These are phyloP conservation scores for Tetrapisispora phaffii DNA, from an alignment of 805 yeast species.

Conservation along the genomic window DNA sequence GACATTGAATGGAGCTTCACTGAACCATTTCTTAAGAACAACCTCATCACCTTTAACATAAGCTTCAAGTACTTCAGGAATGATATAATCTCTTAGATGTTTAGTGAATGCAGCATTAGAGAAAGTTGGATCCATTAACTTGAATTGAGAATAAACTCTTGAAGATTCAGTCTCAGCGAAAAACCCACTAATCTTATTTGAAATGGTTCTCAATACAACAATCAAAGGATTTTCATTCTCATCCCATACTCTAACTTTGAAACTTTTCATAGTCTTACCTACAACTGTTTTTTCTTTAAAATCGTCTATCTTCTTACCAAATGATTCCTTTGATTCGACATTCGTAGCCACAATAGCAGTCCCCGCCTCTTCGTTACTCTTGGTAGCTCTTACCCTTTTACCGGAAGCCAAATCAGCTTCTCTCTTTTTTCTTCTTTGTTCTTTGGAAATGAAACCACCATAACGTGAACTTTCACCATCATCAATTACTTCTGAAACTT, in stretches of 20 bases:
- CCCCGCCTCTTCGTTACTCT: slow-evolving; percentile 75
- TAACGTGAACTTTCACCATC: slow-evolving; percentile 84
- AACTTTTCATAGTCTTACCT: slow-evolving; percentile 52
- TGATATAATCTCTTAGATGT: slow-evolving; percentile 81
- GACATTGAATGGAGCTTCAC: slow-evolving; percentile 94
- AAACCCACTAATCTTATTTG: slow-evolving; percentile 74
- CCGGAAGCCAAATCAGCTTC: slow-evolving; percentile 52
- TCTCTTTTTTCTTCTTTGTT: slow-evolving; percentile 66
- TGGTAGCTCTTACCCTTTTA: slow-evolving; percentile 54
- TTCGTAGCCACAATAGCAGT: slow-evolving; percentile 74
- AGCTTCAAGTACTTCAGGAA: slow-evolving; percentile 93
- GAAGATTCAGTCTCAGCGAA: slow-evolving; percentile 96
- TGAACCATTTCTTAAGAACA: slow-evolving; percentile 79
- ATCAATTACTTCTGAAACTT: slow-evolving; percentile 77
- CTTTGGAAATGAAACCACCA: slow-evolving; percentile 87
- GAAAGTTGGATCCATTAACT: slow-evolving; percentile 83
- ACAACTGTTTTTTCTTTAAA: slow-evolving; percentile 58
- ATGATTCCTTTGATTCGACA: slow-evolving; percentile 57
- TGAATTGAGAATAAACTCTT: slow-evolving; percentile 77
- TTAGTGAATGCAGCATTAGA: slow-evolving; percentile 65
- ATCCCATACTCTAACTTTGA: slow-evolving; percentile 67
- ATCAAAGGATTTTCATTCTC: slow-evolving; percentile 91
- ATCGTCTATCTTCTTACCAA: slow-evolving; percentile 56
- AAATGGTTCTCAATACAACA: slow-evolving; percentile 65
- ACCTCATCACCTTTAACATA: slow-evolving; percentile 84